Conservation (phyloP, 371 early-diverging fungal genomes). For the Fennellomyces sp. region DNA sequence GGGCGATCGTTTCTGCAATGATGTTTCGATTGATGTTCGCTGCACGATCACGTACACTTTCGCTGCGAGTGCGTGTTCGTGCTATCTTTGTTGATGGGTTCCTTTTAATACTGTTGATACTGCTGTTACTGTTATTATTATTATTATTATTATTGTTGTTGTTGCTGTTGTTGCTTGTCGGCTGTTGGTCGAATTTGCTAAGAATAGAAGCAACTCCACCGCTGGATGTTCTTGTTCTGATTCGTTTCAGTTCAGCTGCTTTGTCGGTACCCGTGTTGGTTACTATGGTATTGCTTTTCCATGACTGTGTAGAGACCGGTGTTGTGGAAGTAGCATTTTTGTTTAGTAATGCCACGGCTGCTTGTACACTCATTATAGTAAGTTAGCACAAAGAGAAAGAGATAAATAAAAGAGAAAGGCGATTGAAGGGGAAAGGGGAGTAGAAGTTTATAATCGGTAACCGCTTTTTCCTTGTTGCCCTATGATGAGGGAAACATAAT, state of each 20-base stretch:
- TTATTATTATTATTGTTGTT: not conserved
- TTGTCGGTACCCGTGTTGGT: not conserved
- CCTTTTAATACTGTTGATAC: not conserved
- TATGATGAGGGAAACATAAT: too few species aligned
- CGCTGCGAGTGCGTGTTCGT: not conserved
- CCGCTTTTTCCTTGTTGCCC: too few species aligned
- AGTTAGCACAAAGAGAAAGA: not conserved
- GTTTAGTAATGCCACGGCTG: conserved; percentile 42
- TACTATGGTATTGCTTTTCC: not conserved
- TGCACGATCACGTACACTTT: conserved; percentile 2
- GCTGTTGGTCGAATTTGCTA: conserved; percentile 24
- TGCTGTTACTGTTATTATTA: not conserved
- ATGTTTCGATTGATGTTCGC: not conserved
- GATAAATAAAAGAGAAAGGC: conserved; percentile 8
- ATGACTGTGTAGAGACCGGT: not conserved
- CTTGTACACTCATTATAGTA: conserved; percentile 39
- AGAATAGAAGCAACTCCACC: conserved; percentile 27
- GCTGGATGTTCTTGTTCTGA: conserved; percentile 2
- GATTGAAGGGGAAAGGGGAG: not conserved
- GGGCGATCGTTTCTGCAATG: conserved; percentile 1
- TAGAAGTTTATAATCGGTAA: not conserved
- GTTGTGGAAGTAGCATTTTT: conserved; percentile 10
- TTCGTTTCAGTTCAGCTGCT: not conserved
- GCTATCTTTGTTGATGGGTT: not conserved
- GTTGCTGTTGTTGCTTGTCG: not conserved